These are phyloP conservation scores for Auricularia auricula-judae DNA, from an alignment of 768 basidiomycete genomes.

Conservation along the genomic window DNA sequence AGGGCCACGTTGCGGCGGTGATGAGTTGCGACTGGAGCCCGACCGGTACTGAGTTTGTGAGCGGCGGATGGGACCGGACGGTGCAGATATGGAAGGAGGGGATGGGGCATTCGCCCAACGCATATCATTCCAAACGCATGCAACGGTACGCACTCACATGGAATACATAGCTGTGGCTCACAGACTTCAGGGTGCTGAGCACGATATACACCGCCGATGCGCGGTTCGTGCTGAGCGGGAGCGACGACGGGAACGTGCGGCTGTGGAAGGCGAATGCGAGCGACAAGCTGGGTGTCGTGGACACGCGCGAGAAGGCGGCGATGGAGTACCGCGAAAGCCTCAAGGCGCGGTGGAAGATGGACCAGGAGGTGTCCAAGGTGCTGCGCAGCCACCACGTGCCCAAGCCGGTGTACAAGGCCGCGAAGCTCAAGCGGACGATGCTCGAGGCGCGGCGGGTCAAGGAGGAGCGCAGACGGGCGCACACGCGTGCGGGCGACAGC, in stretches of 20 bases:
- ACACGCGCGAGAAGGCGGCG: slow-evolving; percentile 79
- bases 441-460: slow-evolving; percentile 80
- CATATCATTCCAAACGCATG: slow-evolving; percentile 99
- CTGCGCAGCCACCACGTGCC: slow-evolving; percentile 76
- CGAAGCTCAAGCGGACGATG: slow-evolving; percentile 87
- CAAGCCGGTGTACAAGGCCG: slow-evolving; percentile 80
- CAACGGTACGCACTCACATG: slow-evolving; percentile 50
- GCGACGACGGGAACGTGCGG: slow-evolving; percentile 90
- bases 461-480: slow-evolving; percentile 85
- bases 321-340: slow-evolving; percentile 89
- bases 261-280: slow-evolving; percentile 93
- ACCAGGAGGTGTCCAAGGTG: slow-evolving; percentile 70
- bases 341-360: slow-evolving; percentile 80
- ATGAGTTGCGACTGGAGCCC: slow-evolving; percentile 98
- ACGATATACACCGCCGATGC: slow-evolving; percentile 84
- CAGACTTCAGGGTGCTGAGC: slow-evolving; percentile 60
- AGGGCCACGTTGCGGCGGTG: slow-evolving; percentile 92
- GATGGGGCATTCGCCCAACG: slow-evolving; percentile 68
- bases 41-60: slow-evolving; percentile 90
- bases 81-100: slow-evolving; percentile 88
- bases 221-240: slow-evolving; percentile 81
- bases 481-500: slow-evolving; percentile 72
- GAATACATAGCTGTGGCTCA: background rate
- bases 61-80: slow-evolving; percentile 93
- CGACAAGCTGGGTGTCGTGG: slow-evolving; percentile 84